These are phyloP conservation scores for Aspergillus incahuasiensis DNA, from an alignment of 495 filamentous ascomycete species.

Conservation along the genomic window DNA sequence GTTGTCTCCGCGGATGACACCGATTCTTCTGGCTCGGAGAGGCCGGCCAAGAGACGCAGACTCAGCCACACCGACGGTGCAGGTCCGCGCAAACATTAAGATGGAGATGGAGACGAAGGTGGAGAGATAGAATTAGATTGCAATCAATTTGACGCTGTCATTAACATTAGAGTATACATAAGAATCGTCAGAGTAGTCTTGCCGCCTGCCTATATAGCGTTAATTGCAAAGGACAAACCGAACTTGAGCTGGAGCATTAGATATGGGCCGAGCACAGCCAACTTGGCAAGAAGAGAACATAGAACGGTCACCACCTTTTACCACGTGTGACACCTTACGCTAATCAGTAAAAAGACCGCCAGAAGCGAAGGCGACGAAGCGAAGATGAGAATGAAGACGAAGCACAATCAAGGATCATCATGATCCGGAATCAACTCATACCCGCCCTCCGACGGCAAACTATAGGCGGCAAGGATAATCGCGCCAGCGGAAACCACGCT, in stretches of 20 bases:
- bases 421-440: conserved; percentile 70
- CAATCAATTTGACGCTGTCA: background rate
- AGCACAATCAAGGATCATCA: conserved; percentile 1
- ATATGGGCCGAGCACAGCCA: background rate
- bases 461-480: conserved; percentile 57
- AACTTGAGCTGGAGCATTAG: background rate
- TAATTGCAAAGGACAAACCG: background rate
- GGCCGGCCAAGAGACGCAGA: background rate
- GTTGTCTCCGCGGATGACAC: background rate
- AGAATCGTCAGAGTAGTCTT: background rate
- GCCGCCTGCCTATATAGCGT: conserved; percentile 4
- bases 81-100: background rate
- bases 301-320: background rate
- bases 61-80: background rate
- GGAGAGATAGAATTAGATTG: background rate
- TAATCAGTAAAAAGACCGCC: background rate
- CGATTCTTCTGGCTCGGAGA: background rate
- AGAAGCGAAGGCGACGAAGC: background rate
- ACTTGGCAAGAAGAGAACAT: background rate
- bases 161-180: background rate
- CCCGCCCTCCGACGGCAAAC: conserved; percentile 75
- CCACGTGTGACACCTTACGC: background rate
- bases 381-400: background rate
- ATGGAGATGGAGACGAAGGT: too few species aligned
- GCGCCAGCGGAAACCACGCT: conserved; percentile 56